Conservation (phyloP, 1,139 yeast species). For the Geotrichum fermentans region DNA sequence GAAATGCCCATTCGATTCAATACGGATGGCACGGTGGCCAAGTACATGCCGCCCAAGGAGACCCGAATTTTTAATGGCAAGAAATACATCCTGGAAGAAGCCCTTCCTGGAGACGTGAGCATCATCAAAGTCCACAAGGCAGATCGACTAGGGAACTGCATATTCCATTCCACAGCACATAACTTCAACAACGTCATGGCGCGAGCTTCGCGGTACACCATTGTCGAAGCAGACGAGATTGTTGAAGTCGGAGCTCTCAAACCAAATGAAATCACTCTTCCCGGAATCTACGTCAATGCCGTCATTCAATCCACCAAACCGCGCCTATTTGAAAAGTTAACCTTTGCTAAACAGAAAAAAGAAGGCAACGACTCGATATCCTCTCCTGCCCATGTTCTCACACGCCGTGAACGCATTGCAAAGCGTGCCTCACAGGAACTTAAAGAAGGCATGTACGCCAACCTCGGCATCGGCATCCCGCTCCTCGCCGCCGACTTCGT, state of each 20-base stretch:
- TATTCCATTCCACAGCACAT: conserved; percentile 43
- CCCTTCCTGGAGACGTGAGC: conserved; percentile 44
- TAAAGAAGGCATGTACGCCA: conserved; percentile 41
- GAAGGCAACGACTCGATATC: conserved; percentile 22
- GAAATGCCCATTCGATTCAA: conserved; percentile 44
- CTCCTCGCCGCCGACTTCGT: conserved; percentile 43
- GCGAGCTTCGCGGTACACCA: conserved; percentile 40
- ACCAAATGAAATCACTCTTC: conserved; percentile 43
- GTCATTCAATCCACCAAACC: conserved; percentile 39
- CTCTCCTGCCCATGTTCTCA: conserved; percentile 14
- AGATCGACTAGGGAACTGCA: conserved; percentile 43
- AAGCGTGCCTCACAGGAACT: conserved; percentile 44
- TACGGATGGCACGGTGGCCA: conserved; percentile 37
- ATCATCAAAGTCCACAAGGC: conserved; percentile 43
- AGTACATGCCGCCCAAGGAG: conserved; percentile 40
- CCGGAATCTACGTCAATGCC: conserved; percentile 41
- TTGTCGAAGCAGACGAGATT: conserved; percentile 45
- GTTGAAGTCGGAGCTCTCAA: conserved; percentile 42
- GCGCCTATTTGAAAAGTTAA: conserved; percentile 40
- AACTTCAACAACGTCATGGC: conserved; percentile 45
- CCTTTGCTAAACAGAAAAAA: conserved; percentile 24
- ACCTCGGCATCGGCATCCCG: conserved; percentile 47
- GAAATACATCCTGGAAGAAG: conserved; percentile 40
- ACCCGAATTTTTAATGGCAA: conserved; percentile 39
- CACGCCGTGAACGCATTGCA: conserved; percentile 39